phyloP scores from a whole-genome alignment of 352 stramenopile species.

The Thalassiosira ordinaria region DNA sequence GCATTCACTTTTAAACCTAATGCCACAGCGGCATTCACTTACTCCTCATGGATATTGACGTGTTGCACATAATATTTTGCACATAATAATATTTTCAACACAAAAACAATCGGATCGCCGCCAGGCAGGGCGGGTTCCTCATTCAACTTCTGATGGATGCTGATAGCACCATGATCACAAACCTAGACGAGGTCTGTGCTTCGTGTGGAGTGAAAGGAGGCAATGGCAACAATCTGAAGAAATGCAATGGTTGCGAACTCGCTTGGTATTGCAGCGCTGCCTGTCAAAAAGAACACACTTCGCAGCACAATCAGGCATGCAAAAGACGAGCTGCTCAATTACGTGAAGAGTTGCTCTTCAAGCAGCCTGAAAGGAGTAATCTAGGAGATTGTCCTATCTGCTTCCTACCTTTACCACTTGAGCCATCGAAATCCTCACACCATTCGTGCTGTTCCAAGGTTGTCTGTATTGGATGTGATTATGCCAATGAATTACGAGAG shows the following conservation, averaged over 20 bases:
- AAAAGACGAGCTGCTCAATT: neutral
- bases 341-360: constrained; percentile 6
- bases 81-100: too few relatives aligned
- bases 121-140: too few relatives aligned
- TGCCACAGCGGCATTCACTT: too few relatives aligned
- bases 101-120: too few relatives aligned
- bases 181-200: constrained; percentile 10
- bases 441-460: neutral
- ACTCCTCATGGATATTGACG: too few relatives aligned
- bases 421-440: neutral
- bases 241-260: constrained; percentile 14
- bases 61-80: too few relatives aligned
- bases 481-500: neutral
- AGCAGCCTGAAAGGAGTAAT: neutral
- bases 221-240: constrained; percentile 4
- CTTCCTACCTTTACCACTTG: neutral
- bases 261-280: constrained; percentile 15
- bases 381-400: neutral
- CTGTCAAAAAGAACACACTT: constrained; percentile 14
- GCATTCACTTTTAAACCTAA: too few relatives aligned
- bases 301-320: constrained; percentile 6
- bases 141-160: too few relatives aligned
- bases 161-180: too few relatives aligned
- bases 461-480: neutral
- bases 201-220: neutral